These are phyloP conservation scores for Suillus cothurnatus DNA, from an alignment of 768 basidiomycete species.

Conservation along the genomic window DNA sequence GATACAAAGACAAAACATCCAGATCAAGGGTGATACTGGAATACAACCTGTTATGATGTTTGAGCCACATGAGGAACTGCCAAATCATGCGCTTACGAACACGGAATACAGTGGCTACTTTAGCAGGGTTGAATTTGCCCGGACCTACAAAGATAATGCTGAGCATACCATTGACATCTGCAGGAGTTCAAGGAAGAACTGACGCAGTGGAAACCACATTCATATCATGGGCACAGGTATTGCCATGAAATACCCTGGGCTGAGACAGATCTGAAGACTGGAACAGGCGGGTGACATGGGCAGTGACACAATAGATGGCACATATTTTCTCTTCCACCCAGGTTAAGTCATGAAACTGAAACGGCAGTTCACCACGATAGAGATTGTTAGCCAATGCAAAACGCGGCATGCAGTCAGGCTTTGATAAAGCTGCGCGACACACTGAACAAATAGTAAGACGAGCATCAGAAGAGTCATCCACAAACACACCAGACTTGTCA, in stretches of 20 bases:
- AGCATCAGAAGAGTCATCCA: neutral
- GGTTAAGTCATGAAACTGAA: slow-evolving; percentile 12
- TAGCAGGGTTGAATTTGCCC: slow-evolving; percentile 14
- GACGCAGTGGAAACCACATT: slow-evolving; percentile 32
- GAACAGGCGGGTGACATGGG: slow-evolving; percentile 29
- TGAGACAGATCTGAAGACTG: slow-evolving; percentile 22
- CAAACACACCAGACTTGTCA: neutral
- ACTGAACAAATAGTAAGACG: neutral
- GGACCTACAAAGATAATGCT: slow-evolving; percentile 34
- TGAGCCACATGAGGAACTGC: slow-evolving; percentile 12
- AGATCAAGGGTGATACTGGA: neutral
- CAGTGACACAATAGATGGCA: slow-evolving; percentile 26
- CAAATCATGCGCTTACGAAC: neutral
- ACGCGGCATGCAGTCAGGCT: neutral
- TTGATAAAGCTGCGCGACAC: neutral
- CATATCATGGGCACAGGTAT: slow-evolving; percentile 37
- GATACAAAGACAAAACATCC: slow-evolving; percentile 3
- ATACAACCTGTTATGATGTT: slow-evolving; percentile 7
- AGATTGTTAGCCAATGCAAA: neutral
- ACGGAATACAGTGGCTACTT: neutral
- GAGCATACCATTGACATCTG: slow-evolving; percentile 28
- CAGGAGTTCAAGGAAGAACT: slow-evolving; percentile 27
- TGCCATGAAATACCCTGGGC: slow-evolving; percentile 32
- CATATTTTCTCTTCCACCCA: slow-evolving; percentile 36
- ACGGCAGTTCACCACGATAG: neutral